Conservation (phyloP, 495 filamentous ascomycete genomes). For the Schizothecium vesticola region DNA sequence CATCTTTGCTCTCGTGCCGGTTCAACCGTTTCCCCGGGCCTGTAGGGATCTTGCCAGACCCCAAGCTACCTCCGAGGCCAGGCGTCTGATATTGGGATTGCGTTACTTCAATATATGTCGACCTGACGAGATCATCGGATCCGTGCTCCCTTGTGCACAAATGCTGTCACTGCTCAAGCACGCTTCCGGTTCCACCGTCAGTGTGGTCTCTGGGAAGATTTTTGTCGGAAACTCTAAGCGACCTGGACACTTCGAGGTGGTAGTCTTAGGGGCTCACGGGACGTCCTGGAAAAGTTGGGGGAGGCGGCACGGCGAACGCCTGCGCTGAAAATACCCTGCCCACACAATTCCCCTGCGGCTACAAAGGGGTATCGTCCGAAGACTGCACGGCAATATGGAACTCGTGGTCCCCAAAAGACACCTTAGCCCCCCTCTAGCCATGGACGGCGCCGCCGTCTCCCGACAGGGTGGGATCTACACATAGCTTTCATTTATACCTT, state of each 20-base stretch:
- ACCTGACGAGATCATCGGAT: not conserved
- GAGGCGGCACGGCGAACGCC: not conserved
- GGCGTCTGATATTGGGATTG: constrained; percentile 16
- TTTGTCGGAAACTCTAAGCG: not conserved
- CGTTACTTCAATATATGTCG: constrained; percentile 14
- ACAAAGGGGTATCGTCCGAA: constrained; percentile 4
- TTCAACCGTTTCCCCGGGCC: not conserved
- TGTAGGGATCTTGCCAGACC: not conserved
- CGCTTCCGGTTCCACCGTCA: not conserved
- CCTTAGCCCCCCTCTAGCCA: not conserved
- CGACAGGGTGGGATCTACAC: constrained; percentile 18
- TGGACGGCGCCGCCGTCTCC: constrained; percentile 8
- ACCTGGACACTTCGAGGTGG: not conserved
- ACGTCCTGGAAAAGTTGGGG: not conserved
- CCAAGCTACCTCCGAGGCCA: not conserved
- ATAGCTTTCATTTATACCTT: constrained; percentile 24
- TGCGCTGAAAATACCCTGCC: not conserved
- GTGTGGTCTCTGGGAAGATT: not conserved
- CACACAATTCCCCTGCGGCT: constrained; percentile 10
- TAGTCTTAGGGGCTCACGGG: not conserved
- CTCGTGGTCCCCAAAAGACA: constrained; percentile 3
- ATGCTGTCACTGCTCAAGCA: not conserved
- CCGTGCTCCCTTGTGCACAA: not conserved
- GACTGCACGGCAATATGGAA: constrained; percentile 20
- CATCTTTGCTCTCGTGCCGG: not conserved